Percentiles rank a stretch among this genome's conserved stretches.
These are phyloP conservation scores for Polyporus tsugae DNA, from an alignment of 1,284 basidiomycete genomes.

Conservation along the genomic window DNA sequence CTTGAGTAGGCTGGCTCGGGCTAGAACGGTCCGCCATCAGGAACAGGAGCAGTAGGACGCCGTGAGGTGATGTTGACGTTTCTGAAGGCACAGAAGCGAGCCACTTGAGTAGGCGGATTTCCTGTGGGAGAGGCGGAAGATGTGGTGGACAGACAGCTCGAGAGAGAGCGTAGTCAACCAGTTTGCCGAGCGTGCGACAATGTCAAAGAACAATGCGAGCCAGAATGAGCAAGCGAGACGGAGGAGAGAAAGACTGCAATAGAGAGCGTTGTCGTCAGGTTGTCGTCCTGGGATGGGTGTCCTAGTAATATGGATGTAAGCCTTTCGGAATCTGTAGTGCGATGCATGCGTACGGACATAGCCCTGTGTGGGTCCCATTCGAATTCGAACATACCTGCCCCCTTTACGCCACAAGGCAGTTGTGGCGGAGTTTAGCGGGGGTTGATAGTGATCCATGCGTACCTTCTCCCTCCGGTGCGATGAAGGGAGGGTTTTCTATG, in stretches of 20 bases:
- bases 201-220: slow-evolving; percentile 4
- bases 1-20: slow-evolving; percentile 16
- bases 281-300: not conserved
- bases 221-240: slow-evolving; percentile 3
- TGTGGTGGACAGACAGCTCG: not conserved
- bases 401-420: not conserved
- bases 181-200: slow-evolving; percentile 9
- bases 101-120: not conserved
- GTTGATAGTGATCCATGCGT: not conserved
- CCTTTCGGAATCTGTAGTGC: not conserved
- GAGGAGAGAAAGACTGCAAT: not conserved
- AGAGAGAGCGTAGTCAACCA: not conserved
- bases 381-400: not conserved
- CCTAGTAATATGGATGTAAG: not conserved
- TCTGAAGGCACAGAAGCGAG: not conserved
- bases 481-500: not conserved
- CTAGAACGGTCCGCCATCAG: slow-evolving; percentile 2
- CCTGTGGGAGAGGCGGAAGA: not conserved
- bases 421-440: slow-evolving; percentile 3
- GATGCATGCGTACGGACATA: not conserved
- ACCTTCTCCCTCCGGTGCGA: no score
- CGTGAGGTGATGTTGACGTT: not conserved
- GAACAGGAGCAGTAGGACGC: not conserved
- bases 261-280: not conserved
- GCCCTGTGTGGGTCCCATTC: slow-evolving; percentile 1